Conservation (phyloP, 1,284 basidiomycete species). For the Leccinum insigne region DNA sequence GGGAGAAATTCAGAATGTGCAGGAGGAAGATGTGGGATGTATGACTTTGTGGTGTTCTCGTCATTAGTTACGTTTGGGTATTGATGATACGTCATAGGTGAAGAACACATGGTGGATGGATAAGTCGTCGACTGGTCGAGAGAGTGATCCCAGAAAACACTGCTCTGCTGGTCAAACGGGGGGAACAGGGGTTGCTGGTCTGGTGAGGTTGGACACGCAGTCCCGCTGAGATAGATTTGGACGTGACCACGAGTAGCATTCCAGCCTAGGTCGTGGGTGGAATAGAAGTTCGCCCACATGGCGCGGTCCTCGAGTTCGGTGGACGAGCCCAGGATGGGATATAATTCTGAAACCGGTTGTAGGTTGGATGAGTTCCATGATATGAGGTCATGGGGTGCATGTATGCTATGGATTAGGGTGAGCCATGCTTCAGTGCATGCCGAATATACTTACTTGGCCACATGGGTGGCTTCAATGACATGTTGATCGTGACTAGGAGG, state of each 20-base stretch:
- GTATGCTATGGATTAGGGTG: background rate
- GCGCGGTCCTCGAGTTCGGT: background rate
- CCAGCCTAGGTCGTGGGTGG: background rate
- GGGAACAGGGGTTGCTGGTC: background rate
- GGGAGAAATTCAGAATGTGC: too few relatives aligned
- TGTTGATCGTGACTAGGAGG: background rate
- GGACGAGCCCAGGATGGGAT: background rate
- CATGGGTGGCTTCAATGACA: background rate
- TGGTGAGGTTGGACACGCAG: background rate
- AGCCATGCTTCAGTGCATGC: background rate
- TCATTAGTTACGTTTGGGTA: too few relatives aligned
- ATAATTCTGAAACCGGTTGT: background rate
- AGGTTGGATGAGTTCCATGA: background rate
- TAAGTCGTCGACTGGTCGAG: background rate
- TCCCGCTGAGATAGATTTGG: background rate
- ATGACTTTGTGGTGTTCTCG: too few relatives aligned
- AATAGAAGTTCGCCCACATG: background rate
- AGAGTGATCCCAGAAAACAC: background rate
- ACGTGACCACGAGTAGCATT: background rate
- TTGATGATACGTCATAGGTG: too few relatives aligned
- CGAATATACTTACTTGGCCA: background rate
- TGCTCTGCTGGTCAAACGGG: background rate
- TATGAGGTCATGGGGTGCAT: background rate
- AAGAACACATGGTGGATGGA: too few relatives aligned
- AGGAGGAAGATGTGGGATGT: too few relatives aligned